phyloP scores from a whole-genome alignment of 2,329 filamentous ascomycete genomes.

The Fusarium heterosporum region DNA sequence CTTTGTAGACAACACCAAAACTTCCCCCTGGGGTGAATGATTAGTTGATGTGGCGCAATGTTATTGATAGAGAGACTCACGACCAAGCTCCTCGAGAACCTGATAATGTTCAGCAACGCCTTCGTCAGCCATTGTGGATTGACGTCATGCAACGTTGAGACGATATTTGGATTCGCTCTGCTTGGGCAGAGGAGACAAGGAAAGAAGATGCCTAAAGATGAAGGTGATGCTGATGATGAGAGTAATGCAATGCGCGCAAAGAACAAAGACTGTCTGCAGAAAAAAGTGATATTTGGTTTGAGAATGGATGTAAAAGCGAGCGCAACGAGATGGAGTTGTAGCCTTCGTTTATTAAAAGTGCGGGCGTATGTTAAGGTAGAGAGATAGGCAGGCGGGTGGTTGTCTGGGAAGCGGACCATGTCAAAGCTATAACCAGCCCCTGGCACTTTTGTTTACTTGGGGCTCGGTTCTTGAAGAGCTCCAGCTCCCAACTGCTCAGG shows the following conservation, averaged over 20 bases:
- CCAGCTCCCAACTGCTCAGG: conserved; percentile 30
- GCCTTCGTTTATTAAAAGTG: conserved; percentile 37
- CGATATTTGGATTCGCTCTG: conserved; percentile 25
- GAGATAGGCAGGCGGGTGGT: conserved; percentile 37
- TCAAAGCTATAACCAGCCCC: conserved; percentile 45
- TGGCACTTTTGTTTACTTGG: conserved; percentile 56
- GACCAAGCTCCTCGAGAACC: conserved; percentile 94
- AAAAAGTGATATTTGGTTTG: conserved; percentile 10
- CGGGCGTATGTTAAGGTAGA: conserved; percentile 27
- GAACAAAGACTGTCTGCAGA: conserved; percentile 12
- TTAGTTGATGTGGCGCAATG: conserved; percentile 15
- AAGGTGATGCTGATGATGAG: conserved; percentile 13
- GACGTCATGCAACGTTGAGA: conserved; percentile 42
- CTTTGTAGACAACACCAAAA: conserved; percentile 97
- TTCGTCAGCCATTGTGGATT: conserved; percentile 66
- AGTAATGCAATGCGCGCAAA: neutral
- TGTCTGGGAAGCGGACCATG: conserved; percentile 53
- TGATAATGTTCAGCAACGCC: conserved; percentile 88
- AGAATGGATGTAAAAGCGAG: conserved; percentile 2
- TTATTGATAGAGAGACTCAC: conserved; percentile 66
- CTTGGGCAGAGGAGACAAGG: conserved; percentile 18
- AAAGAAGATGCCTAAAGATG: conserved; percentile 2
- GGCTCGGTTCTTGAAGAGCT: conserved; percentile 47
- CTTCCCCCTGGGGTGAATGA: conserved; percentile 78
- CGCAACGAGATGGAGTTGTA: conserved; percentile 29